Conservation (phyloP, 2,329 filamentous ascomycete species). For the Penicillium sp. region DNA sequence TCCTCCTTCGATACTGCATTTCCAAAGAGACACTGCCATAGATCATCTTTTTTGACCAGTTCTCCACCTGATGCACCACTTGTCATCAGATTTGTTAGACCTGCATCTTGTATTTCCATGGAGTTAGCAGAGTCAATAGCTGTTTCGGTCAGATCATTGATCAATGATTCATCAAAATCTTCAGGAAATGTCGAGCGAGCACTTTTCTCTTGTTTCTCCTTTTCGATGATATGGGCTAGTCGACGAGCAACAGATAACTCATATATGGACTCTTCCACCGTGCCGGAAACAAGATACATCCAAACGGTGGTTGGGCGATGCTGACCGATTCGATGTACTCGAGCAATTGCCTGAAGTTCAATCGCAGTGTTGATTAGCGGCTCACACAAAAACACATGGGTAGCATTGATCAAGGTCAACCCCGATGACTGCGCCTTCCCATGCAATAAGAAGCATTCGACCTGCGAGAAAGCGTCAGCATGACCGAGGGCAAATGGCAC, state of each 20-base stretch:
- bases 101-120: conserved; percentile 73
- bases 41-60: conserved; percentile 71
- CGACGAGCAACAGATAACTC: conserved; percentile 78
- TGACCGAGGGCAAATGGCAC: not conserved
- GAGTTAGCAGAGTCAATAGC: conserved; percentile 82
- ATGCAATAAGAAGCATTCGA: conserved; percentile 86
- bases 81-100: conserved; percentile 68
- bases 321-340: conserved; percentile 93
- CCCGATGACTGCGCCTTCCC: conserved; percentile 86
- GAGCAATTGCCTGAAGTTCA: conserved; percentile 90
- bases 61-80: conserved; percentile 74
- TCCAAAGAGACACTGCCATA: conserved; percentile 90
- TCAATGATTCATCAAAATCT: conserved; percentile 2
- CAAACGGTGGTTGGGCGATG: conserved; percentile 85
- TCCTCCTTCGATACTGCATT: conserved; percentile 36
- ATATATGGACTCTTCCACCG: conserved; percentile 90
- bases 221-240: conserved; percentile 69
- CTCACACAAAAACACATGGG: conserved; percentile 91
- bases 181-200: conserved; percentile 1
- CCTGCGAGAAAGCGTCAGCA: conserved; percentile 31
- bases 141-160: conserved; percentile 51
- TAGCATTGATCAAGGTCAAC: conserved; percentile 88
- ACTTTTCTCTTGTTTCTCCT: conserved; percentile 34
- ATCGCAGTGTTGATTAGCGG: conserved; percentile 90
- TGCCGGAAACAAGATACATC: conserved; percentile 89